Evolutionary conservation across 179 eudicot species (phyloP), one percentile per base, ranked within the genome.

Genomic region (Drosera spatulata): DNA sequence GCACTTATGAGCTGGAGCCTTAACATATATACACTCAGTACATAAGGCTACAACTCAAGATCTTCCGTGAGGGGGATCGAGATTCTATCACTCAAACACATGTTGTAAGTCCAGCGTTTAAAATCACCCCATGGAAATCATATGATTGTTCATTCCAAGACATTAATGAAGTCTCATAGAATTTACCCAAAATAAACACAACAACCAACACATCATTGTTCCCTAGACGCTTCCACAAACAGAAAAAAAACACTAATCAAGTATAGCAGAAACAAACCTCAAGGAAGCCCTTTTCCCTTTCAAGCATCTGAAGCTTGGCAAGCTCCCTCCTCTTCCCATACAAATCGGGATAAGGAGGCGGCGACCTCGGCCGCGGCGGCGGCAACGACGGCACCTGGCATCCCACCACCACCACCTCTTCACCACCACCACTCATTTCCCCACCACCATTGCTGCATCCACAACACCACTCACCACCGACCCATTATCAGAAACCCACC

Each of bases 341-440:
- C 85, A 91, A 80, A 65, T 90, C 97, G 1, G 95, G 91, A 41
- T 73, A 80, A 67, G 57, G 60, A 51, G 87, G 87, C 49, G 98
- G 98, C 77, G 79, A 85, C 0, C 96, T 96, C 8, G 70, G 63
- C 13, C 91, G 95, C n/a, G 86, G 81, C 53, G 53, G 53, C n/a
- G 53, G 53, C n/a, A 50, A 10, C 11, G 53, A 50, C 53, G 53
- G 53, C 53, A 10, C 53, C 67, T 37, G 53, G 53, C 39, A 66
- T 59, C 66, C 50, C 71, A 39, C 61, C 50, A 4, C 50, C 61
- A 39, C 57, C 59, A 41, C 57, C 49, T 45, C 8, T 10, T 2
- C 7, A 6, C 49, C 49, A 45, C 33, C 33, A 22, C 33, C 33
- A 22, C 33, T 22, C 33, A 22, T 22, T 22, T 22, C 33, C 33